Base-by-base conservation (phyloP, 352 stramenopile species). In the Phytophthora sansomeana region DNA sequence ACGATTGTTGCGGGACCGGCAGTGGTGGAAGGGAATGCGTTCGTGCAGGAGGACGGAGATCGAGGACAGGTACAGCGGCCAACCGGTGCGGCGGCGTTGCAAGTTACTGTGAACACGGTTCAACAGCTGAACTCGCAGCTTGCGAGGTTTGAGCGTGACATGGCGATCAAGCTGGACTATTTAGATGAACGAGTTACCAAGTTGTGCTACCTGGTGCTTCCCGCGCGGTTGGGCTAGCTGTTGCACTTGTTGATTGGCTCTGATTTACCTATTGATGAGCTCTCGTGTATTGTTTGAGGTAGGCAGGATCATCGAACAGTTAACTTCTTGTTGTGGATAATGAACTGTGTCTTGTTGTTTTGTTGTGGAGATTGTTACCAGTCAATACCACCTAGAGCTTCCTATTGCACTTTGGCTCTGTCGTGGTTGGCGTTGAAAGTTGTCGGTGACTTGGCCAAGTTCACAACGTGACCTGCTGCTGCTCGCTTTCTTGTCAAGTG, bases 171-270 rank as follows among this genome's bases (percentile, higher is more conserved):
- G 43, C 65, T 92, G 24, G 78, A 92, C 56, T 71, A 79, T 64
- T 57, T 94, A 56, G 85, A 91, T 43, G 62, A 83, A 38, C 80
- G 85, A 26, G 77, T 93, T 14, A 54, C 82, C 49, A 92, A 87
- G 47, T 59, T 92, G 21, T 78, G 79, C 60, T 83, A 73, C 24
- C 47, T 77, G 13, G 65, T 80, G 35, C 69, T 89, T 4, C 61
- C 79, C 4, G 62, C 74, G 16, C 58, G 68, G 14, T 61, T 80
- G 53, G 63, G 55, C 14, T 75, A 70, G 41, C 16, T 44, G 47
- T 1, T 33, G 38, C 13, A 38, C 9, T 29, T 51, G 33, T n/a
- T n/a, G n/a, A n/a, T n/a, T n/a, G n/a, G n/a, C n/a, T n/a, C n/a
- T n/a, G n/a, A n/a, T n/a, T n/a, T n/a, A n/a, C n/a, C n/a, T n/a